A percentile compares a stretch with the other conserved stretches of the same genome.
Evolutionary conservation across 2,329 filamentous ascomycete species (phyloP).

Genomic region (Botrytis byssoidea): DNA sequence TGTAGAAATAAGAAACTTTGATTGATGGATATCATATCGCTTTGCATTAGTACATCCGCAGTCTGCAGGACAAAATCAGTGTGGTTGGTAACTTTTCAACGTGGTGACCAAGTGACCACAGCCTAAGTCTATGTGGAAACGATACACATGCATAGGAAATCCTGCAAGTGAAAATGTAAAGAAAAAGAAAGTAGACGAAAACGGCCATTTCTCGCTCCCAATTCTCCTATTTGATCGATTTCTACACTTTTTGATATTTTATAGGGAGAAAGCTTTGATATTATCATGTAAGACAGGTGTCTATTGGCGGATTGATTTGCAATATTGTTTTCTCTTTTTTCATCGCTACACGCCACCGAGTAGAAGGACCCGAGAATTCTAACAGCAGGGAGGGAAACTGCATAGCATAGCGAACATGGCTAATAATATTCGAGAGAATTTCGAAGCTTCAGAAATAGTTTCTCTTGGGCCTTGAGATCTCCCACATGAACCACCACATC

Average conservation of each 20-base stretch:
- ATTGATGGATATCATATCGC: constrained; percentile 22
- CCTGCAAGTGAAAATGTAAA: constrained; percentile 13
- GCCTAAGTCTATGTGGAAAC: constrained; percentile 8
- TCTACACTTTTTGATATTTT: not conserved
- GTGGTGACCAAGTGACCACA: constrained; percentile 22
- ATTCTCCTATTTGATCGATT: not conserved
- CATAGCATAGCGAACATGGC: not conserved
- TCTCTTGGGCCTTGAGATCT: constrained; percentile 7
- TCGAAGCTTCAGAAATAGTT: not conserved
- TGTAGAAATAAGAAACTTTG: constrained; percentile 17
- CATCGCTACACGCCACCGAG: constrained; percentile 20
- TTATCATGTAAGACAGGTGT: not conserved
- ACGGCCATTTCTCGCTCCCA: constrained; percentile 10
- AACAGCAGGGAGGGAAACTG: constrained; percentile 18
- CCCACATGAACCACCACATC: not conserved
- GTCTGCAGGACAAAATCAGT: constrained; percentile 22
- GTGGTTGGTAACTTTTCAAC: constrained; percentile 23
- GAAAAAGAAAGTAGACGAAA: constrained; percentile 15
- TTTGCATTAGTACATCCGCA: constrained; percentile 23
- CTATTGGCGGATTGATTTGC: constrained; percentile 9
- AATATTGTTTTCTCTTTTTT: constrained; percentile 1
- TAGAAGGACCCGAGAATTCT: constrained; percentile 19
- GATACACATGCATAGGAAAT: constrained; percentile 18
- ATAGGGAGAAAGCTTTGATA: constrained; percentile 1
- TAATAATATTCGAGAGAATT: not conserved